Evolutionary conservation across 139 green algal species (phyloP).

Genomic region (Micractinium conductrix): DNA sequence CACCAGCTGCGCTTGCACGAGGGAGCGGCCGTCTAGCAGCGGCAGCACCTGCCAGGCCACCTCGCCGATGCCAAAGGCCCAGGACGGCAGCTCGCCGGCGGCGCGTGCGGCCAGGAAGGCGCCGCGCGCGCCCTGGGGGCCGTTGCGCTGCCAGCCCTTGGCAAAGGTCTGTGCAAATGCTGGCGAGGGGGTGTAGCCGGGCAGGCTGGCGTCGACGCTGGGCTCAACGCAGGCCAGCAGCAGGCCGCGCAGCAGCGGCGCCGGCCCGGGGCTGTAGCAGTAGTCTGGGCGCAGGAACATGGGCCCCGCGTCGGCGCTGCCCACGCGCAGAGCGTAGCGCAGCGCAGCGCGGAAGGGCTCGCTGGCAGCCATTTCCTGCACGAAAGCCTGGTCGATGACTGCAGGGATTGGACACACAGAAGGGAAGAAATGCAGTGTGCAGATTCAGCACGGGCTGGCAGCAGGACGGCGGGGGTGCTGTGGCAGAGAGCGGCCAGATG

Average conservation of each 20-base stretch:
- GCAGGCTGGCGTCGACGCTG: not conserved
- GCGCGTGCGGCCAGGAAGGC: not conserved
- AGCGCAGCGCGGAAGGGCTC: not conserved
- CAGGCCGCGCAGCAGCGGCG: not conserved
- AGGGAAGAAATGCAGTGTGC: too few relatives aligned
- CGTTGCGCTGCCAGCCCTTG: not conserved
- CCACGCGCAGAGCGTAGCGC: not conserved
- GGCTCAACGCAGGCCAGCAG: not conserved
- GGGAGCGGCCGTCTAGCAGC: not conserved
- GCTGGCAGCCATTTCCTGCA: too few relatives aligned
- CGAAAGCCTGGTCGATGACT: too few relatives aligned
- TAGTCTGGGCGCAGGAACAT: not conserved
- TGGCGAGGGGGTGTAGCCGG: not conserved
- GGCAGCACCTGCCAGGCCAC: slow-evolving; percentile 18
- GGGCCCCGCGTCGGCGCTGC: not conserved
- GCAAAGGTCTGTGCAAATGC: not conserved
- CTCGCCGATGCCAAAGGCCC: not conserved
- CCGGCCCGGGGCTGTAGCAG: not conserved
- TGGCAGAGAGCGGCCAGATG: too few relatives aligned
- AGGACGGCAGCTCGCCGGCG: not conserved
- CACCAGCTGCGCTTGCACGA: not conserved
- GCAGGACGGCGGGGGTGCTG: too few relatives aligned
- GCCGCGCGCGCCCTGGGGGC: not conserved
- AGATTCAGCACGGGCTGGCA: too few relatives aligned
- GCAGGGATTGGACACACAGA: too few relatives aligned